phyloP scores from a whole-genome alignment of 2,329 filamentous ascomycete species.

The Pseudocercospora vitis region DNA sequence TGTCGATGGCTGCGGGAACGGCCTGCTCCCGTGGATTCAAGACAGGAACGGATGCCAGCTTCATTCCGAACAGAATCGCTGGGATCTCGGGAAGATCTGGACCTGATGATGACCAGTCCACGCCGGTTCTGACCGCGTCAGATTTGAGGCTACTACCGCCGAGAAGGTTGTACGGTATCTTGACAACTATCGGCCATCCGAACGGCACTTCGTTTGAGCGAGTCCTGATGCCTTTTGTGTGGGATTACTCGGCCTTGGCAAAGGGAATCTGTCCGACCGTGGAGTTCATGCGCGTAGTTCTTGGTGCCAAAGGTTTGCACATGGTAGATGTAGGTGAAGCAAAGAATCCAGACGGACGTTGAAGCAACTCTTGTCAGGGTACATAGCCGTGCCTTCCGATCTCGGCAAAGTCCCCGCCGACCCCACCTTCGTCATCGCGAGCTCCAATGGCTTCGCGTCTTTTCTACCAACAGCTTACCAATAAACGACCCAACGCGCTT shows the following conservation, averaged over 20 bases:
- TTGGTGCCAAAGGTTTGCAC: too few species aligned
- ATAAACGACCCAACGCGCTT: neutral
- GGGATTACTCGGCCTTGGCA: too few species aligned
- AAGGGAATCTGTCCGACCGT: too few species aligned
- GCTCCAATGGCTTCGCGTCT: neutral
- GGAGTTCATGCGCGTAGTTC: too few species aligned
- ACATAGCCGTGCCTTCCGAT: neutral
- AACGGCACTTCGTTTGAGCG: too few species aligned
- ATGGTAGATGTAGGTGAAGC: too few species aligned
- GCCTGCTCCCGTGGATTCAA: neutral
- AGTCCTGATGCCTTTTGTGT: too few species aligned
- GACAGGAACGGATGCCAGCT: neutral
- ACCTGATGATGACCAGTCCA: neutral
- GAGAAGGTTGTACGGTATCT: neutral
- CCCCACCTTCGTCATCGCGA: neutral
- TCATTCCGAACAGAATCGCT: neutral
- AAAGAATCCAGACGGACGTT: neutral
- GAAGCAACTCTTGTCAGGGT: neutral
- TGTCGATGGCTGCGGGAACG: neutral
- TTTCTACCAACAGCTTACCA: conserved; percentile 2
- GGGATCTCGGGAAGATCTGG: neutral
- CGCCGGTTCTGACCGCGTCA: neutral
- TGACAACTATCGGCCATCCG: neutral
- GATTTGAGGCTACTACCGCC: neutral
- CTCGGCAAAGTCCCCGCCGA: conserved; percentile 2